Percentiles rank a stretch among this genome's conserved stretches.
Evolutionary conservation across 169 alveolate species (phyloP).

Genomic region (Plasmodium malariae): DNA sequence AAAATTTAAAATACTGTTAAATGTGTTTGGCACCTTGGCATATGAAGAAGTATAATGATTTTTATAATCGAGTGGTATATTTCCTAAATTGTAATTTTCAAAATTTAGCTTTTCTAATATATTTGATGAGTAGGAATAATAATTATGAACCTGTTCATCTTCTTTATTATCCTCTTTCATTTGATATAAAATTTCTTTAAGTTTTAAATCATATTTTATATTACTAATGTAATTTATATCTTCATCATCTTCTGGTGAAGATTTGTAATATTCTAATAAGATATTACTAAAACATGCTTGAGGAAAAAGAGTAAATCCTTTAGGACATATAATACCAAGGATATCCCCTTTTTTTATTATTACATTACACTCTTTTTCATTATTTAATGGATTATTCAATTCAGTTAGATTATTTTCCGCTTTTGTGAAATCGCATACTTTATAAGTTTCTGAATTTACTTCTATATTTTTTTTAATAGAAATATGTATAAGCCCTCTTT

Average conservation of each 20-base stretch:
- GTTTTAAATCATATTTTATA: constrained; percentile 3
- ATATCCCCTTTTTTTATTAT: constrained; percentile 52
- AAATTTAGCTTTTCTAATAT: constrained; percentile 52
- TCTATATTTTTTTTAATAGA: constrained; percentile 17
- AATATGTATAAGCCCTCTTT: constrained; percentile 42
- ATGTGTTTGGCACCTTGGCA: constrained; percentile 23
- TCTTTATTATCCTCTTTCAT: constrained; percentile 15
- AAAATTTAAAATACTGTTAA: constrained; percentile 19
- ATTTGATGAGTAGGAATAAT: constrained; percentile 22
- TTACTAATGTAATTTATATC: constrained; percentile 15
- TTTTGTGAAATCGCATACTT: constrained; percentile 64
- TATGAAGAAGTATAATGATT: constrained; percentile 25
- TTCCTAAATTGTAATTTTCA: constrained; percentile 45
- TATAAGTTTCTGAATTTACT: background rate
- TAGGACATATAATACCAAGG: constrained; percentile 63
- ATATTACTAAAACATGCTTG: constrained; percentile 48
- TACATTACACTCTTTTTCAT: constrained; percentile 30
- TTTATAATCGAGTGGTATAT: constrained; percentile 22
- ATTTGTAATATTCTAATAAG: constrained; percentile 36
- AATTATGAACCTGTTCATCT: constrained; percentile 9
- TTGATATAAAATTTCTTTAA: constrained; percentile 18
- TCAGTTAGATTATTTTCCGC: constrained; percentile 15
- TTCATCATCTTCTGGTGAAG: background rate
- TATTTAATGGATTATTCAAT: background rate
- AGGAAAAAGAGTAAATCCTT: constrained; percentile 50